Base-by-base conservation (phyloP, 352 stramenopile species). In the Phytopythium cucurbitacearum region DNA sequence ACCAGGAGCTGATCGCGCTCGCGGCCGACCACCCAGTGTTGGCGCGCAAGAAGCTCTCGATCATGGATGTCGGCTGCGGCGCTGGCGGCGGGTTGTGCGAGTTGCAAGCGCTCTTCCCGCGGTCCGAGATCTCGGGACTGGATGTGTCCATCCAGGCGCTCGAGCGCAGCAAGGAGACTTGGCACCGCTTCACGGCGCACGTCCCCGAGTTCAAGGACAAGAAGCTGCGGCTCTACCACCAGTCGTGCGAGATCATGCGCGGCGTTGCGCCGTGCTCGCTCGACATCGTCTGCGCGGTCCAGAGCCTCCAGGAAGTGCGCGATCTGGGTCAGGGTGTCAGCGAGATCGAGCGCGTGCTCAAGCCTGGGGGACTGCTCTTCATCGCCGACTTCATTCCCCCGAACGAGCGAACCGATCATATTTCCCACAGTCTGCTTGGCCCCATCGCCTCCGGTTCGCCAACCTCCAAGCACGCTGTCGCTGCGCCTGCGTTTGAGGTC, bases 331-430 rank as follows among this genome's bases (percentile, higher is more conserved):
- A 55, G 12, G 77, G 76, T 0, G 47, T 87, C 39, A 69, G 62
- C 7, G 80, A 89, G 53, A 62, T 88, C 12, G 64, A 71, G 40
- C 73, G 80, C 16, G 77, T 91, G 7, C 64, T 91, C 2, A 77
- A 79, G 34, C 73, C 77, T 11, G 73, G 77, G 12, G 80, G 80
- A 5, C 52, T 82, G 38, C 43, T 91, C 11, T 76, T 85, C 36
- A 62, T 89, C 38, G 80, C 80, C 0, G 80, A 91, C 53, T 89
- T 89, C 44, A 87, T 89, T 44, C 73, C 73, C 9, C 56, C 70
- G 34, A 65, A 83, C 35, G 54, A 62, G 1, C 40, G 55, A 6
- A 61, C 55, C 2, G 69, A 80, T 45, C 70, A 72, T 34, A 48
- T 83, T 36, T 58, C 71, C 32, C 66, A 67, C 34, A 67, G 61